These are phyloP conservation scores for Populus trichocarpa DNA, from an alignment of 441 rosid genomes.

Conservation along the genomic window DNA sequence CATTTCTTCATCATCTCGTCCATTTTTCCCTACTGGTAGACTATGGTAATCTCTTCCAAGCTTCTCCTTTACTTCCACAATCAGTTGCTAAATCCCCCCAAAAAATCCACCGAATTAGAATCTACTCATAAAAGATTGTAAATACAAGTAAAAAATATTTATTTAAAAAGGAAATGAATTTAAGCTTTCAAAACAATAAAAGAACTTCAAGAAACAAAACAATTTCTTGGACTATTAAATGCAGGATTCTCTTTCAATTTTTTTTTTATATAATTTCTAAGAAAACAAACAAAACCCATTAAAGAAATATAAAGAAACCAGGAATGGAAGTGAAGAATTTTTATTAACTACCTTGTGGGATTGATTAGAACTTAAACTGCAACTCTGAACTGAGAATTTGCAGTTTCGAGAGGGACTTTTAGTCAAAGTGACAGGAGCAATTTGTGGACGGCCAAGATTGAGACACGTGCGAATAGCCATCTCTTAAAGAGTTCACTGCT, in stretches of 20 bases:
- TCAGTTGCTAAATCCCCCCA: conserved; percentile 40
- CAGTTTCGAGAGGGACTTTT: conserved; percentile 34
- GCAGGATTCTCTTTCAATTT: background rate
- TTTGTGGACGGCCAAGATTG: conserved; percentile 20
- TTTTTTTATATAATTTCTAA: conserved; percentile 8
- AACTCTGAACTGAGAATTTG: conserved; percentile 47
- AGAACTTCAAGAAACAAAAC: background rate
- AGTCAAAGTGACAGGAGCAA: conserved; percentile 26
- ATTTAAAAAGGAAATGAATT: background rate
- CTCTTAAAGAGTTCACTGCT: background rate
- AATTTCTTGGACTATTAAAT: background rate
- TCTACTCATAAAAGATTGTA: background rate
- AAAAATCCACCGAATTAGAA: background rate
- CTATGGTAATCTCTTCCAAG: conserved; percentile 53
- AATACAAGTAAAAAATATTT: background rate
- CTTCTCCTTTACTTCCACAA: conserved; percentile 67
- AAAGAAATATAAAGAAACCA: background rate
- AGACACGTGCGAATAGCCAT: conserved; percentile 39
- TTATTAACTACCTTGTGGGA: conserved; percentile 48
- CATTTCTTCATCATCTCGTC: conserved; percentile 94
- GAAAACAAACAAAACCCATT: conserved; percentile 23
- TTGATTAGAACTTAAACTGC: conserved; percentile 28
- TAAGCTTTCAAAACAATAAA: background rate
- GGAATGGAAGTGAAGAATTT: background rate
- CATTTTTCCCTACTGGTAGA: conserved; percentile 82